Percentiles rank a stretch among this genome's conserved stretches.
These are phyloP conservation scores for Salix caprea DNA, from an alignment of 345 rosid genomes.

Conservation along the genomic window DNA sequence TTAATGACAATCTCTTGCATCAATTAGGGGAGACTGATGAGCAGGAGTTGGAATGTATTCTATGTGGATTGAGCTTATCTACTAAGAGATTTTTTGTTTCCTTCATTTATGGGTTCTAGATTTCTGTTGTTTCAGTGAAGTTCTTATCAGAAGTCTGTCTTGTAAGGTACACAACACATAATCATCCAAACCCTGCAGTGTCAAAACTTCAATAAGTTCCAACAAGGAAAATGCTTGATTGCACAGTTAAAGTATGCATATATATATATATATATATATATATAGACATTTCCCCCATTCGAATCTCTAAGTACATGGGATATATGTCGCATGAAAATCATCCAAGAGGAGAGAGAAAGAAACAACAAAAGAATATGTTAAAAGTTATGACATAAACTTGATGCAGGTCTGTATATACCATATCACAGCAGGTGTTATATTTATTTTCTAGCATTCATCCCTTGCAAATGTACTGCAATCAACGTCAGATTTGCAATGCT, in stretches of 20 bases:
- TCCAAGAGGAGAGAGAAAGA: background rate
- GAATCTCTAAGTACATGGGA: background rate
- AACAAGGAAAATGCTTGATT: background rate
- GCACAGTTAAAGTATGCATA: background rate
- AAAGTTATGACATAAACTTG: background rate
- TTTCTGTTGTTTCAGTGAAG: background rate
- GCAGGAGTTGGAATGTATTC: background rate
- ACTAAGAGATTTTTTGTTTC: background rate
- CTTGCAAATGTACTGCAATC: background rate
- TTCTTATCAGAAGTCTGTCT: background rate
- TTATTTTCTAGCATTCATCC: background rate
- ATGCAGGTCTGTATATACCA: background rate
- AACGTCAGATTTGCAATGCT: background rate
- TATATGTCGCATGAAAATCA: constrained; percentile 1
- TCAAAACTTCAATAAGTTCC: background rate
- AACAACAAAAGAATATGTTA: background rate
- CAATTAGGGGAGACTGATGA: background rate
- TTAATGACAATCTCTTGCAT: background rate
- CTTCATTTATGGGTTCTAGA: background rate
- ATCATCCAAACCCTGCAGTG: background rate
- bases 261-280: background rate
- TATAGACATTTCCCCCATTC: background rate
- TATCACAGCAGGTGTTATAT: background rate
- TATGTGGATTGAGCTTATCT: background rate
- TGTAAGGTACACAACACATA: background rate